Percentiles rank a stretch among this genome's conserved stretches.
These are phyloP conservation scores for Vitis riparia DNA, from an alignment of 164 flowering plant species.

Conservation along the genomic window DNA sequence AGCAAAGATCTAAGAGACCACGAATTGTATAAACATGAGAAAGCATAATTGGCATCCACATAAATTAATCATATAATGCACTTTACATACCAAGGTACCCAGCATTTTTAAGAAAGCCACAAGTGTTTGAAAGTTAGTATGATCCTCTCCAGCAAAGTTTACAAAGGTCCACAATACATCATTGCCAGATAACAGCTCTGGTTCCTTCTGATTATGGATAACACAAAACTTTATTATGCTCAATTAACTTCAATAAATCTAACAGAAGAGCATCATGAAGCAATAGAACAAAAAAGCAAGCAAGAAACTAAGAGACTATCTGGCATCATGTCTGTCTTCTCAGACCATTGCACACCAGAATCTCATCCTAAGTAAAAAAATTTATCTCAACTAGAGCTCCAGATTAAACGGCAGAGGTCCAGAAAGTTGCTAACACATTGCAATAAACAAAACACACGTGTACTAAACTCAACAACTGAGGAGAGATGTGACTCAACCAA, in stretches of 20 bases:
- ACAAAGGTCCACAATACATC: conserved; percentile 97
- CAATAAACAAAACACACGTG: too few species aligned
- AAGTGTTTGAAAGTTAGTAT: conserved; percentile 83
- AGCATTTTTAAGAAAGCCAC: conserved; percentile 95
- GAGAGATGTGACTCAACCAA: too few species aligned
- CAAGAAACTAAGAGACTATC: not conserved
- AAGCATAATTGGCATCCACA: too few species aligned
- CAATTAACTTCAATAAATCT: conserved; percentile 3
- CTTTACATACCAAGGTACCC: conserved; percentile 73
- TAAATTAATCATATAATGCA: not conserved
- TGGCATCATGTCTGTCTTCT: not conserved
- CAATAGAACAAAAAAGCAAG: not conserved
- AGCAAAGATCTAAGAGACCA: not conserved
- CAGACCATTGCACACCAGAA: not conserved
- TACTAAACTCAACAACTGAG: too few species aligned
- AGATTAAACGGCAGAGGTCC: too few species aligned
- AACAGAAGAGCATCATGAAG: not conserved
- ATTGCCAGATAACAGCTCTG: conserved; percentile 85
- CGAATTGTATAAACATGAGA: not conserved
- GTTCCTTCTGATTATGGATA: conserved; percentile 70
- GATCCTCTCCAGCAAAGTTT: conserved; percentile 96
- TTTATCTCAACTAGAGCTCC: too few species aligned
- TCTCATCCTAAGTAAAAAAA: not conserved
- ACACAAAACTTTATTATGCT: not conserved
- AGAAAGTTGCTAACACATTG: too few species aligned